These are phyloP conservation scores for Pythium apleroticum DNA, from an alignment of 352 stramenopile species.

Conservation along the genomic window DNA sequence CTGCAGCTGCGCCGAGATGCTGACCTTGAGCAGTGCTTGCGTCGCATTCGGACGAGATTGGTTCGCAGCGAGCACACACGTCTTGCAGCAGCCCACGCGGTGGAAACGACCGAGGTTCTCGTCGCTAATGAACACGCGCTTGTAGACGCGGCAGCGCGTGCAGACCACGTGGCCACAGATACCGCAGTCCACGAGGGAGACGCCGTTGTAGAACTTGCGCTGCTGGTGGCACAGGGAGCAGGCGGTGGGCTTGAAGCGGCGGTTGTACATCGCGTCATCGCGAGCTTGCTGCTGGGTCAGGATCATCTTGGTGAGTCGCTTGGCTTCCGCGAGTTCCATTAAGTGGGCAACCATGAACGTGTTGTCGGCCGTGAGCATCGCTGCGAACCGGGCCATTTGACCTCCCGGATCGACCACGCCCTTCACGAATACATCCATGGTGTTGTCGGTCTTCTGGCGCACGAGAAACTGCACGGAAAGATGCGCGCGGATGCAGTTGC, in stretches of 20 bases:
- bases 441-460: constrained; percentile 46
- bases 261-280: constrained; percentile 30
- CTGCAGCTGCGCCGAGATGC: constrained; percentile 11
- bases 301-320: constrained; percentile 55
- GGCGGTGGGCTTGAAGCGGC: constrained; percentile 13
- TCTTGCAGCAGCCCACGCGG: constrained; percentile 38
- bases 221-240: constrained; percentile 38
- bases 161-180: constrained; percentile 52
- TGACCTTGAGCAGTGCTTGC: constrained; percentile 3
- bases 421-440: constrained; percentile 67
- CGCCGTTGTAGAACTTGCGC: constrained; percentile 38
- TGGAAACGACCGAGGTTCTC: constrained; percentile 30
- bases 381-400: constrained; percentile 38
- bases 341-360: constrained; percentile 47
- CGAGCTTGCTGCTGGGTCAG: constrained; percentile 29
- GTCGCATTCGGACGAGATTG: not conserved
- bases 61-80: constrained; percentile 36
- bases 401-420: constrained; percentile 50
- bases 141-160: constrained; percentile 41
- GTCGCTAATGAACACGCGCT: constrained; percentile 47
- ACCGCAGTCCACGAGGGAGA: constrained; percentile 35
- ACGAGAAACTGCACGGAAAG: constrained; percentile 59
- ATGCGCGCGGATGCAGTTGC: constrained; percentile 54
- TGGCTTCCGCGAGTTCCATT: constrained; percentile 53
- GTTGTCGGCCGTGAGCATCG: constrained; percentile 42